Evolutionary conservation across 2,329 filamentous ascomycete genomes (phyloP), one percentile per base, ranked within the genome.

Genomic region (Ophiostoma sp.): DNA sequence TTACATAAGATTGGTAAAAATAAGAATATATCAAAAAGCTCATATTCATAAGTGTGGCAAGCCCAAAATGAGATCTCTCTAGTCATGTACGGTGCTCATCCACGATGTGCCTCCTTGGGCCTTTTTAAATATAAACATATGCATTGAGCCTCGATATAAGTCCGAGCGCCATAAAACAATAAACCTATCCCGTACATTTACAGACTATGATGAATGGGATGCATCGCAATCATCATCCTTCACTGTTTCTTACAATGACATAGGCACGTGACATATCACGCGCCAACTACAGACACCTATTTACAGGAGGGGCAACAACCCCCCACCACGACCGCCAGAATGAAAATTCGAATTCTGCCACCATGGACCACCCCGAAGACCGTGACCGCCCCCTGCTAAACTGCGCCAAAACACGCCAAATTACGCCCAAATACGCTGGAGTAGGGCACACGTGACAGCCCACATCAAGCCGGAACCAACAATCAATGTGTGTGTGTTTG

Each of bases 361-460:
- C 25, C 42, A 3, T 48, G 42, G 42, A 6, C 42, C 42, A 5
- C 42, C 42, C 19, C 45, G 19, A 25, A 52, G 42, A 7, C 42
- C 42, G 45, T 69, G 66, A 69, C 66, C 66, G 66, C 66, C 45
- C 39, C 42, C 50, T 12, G 42, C 28, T 15, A n/a, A 50, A 22
- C n/a, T n/a, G 22, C 36, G 36, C 36, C 36, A 45, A 45, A 66
- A 45, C 36, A 64, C 59, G 59, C 59, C 25, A 12, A 25, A 55
- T 3, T 22, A 55, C 55, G 55, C 55, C 61, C 42, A 63, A 66
- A 48, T 50, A 25, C 64, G 15, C 64, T 36, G 50, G 12, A 59
- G 28, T 70, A 70, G 68, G 68, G 36, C 36, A 52, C 68, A 70
- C 68, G 68, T 70, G 68, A 70, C 68, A 57, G 68, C 66, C 66